Conservation (phyloP, 2,329 filamentous ascomycete species). For the Fusarium virguliforme region DNA sequence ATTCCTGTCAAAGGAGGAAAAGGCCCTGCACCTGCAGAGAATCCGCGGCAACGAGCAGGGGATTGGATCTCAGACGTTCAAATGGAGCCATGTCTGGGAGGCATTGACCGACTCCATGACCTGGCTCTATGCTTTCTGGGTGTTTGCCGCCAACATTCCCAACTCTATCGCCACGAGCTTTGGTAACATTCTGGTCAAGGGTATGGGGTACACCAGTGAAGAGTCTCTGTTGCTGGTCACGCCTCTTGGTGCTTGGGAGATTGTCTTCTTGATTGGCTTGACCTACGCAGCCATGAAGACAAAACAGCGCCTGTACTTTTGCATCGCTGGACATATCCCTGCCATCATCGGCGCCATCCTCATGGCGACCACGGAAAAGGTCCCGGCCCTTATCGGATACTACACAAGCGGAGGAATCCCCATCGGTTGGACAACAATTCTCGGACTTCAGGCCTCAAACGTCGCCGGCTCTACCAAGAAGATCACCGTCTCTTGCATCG, state of each 20-base stretch:
- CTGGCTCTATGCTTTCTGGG: slow-evolving; percentile 44
- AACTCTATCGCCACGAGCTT: slow-evolving; percentile 41
- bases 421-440: slow-evolving; percentile 45
- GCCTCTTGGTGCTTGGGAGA: slow-evolving; percentile 39
- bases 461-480: slow-evolving; percentile 46
- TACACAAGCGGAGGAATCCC: slow-evolving; percentile 43
- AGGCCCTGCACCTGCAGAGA: slow-evolving; percentile 29
- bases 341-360: slow-evolving; percentile 42
- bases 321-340: slow-evolving; percentile 34
- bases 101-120: slow-evolving; percentile 40
- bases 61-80: slow-evolving; percentile 40
- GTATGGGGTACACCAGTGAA: slow-evolving; percentile 32
- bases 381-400: slow-evolving; percentile 42
- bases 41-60: slow-evolving; percentile 39
- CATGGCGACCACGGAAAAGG: slow-evolving; percentile 46
- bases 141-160: slow-evolving; percentile 45
- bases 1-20: slow-evolving; percentile 27
- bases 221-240: slow-evolving; percentile 37
- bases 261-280: slow-evolving; percentile 34
- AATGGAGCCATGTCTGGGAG: slow-evolving; percentile 39
- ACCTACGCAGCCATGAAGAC: slow-evolving; percentile 40
- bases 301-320: slow-evolving; percentile 33
- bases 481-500: slow-evolving; percentile 44
- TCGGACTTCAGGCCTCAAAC: slow-evolving; percentile 43
- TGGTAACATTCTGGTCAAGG: slow-evolving; percentile 38